Evolutionary conservation across 1,139 yeast genomes (phyloP).

Genomic region (Yamadazyma spencermartinsiae): DNA sequence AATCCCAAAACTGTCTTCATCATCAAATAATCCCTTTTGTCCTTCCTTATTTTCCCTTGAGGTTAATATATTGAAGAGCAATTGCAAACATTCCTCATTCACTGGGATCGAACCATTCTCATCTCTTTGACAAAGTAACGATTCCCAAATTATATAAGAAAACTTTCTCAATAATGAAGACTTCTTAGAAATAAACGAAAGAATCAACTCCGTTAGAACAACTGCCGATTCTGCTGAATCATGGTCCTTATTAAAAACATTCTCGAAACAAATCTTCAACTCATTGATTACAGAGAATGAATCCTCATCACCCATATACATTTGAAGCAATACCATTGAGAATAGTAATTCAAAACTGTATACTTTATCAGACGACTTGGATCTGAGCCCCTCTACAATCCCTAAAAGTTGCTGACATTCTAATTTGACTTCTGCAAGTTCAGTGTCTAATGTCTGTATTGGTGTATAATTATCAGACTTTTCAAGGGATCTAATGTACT

Average conservation of each 20-base stretch:
- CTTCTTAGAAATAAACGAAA: constrained; percentile 74
- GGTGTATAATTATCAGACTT: constrained; percentile 25
- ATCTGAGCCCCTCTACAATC: constrained; percentile 9
- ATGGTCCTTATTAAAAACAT: constrained; percentile 25
- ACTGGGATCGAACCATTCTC: constrained; percentile 28
- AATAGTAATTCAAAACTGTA: constrained; percentile 67
- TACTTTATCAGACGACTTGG: constrained; percentile 23
- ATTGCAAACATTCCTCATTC: constrained; percentile 52
- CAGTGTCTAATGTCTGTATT: constrained; percentile 54
- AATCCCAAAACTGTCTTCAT: constrained; percentile 49
- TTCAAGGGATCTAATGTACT: constrained; percentile 29
- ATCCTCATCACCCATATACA: constrained; percentile 79
- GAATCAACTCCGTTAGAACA: constrained; percentile 75
- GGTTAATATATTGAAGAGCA: constrained; percentile 65
- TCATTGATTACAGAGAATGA: constrained; percentile 77
- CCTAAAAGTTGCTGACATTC: constrained; percentile 52
- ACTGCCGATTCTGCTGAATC: constrained; percentile 44
- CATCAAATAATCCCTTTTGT: constrained; percentile 72
- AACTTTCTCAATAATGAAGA: constrained; percentile 71
- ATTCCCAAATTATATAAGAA: constrained; percentile 76
- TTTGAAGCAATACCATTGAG: constrained; percentile 76
- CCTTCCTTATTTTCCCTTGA: constrained; percentile 85
- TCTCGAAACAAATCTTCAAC: constrained; percentile 53
- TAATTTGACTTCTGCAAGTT: constrained; percentile 45
- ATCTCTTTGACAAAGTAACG: constrained; percentile 35